Conservation (phyloP, 768 basidiomycete species). For the Russula lepida region DNA sequence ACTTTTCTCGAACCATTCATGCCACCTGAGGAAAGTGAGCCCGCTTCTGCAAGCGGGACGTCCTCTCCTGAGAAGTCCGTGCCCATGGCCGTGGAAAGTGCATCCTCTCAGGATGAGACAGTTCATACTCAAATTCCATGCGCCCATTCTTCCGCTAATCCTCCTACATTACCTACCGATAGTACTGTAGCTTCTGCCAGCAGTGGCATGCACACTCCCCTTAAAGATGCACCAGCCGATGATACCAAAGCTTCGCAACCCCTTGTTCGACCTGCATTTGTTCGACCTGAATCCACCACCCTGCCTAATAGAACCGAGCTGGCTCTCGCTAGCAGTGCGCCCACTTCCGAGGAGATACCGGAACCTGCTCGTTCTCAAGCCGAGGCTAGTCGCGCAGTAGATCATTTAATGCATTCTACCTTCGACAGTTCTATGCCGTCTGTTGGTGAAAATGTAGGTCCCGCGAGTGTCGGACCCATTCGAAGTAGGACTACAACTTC, state of each 20-base stretch:
- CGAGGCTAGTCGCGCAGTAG: not conserved
- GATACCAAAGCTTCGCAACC: not conserved
- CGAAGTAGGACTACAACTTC: not conserved
- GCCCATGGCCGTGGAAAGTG: not conserved
- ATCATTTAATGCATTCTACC: not conserved
- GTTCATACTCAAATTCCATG: not conserved
- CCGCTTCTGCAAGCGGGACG: not conserved
- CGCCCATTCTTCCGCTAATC: not conserved
- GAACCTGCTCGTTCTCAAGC: not conserved
- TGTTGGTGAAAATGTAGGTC: not conserved
- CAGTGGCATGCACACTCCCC: not conserved
- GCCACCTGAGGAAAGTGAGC: not conserved
- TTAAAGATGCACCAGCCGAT: not conserved
- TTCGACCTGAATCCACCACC: not conserved
- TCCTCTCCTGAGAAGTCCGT: not conserved
- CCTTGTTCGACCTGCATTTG: not conserved
- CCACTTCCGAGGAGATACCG: not conserved
- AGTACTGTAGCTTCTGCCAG: not conserved
- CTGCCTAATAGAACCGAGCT: not conserved
- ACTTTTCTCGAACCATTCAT: not conserved
- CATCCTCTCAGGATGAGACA: not conserved
- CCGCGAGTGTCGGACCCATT: not conserved
- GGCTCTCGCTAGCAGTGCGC: not conserved
- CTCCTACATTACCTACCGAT: not conserved
- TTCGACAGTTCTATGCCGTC: not conserved